These are phyloP conservation scores for Tetrahymena thermophila DNA, from an alignment of 73 alveolate genomes.

Conservation along the genomic window DNA sequence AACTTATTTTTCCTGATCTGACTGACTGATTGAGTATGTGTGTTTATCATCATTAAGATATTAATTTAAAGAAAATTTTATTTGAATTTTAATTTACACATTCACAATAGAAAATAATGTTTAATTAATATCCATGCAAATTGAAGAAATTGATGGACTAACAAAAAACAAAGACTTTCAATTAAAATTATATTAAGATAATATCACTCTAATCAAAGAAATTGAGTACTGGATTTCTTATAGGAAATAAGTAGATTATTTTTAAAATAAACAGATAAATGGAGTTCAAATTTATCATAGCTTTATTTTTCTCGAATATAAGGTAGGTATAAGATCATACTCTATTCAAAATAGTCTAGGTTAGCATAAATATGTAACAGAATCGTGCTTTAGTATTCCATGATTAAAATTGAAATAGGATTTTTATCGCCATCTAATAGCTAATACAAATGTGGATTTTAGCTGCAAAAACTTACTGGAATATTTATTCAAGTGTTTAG, in stretches of 20 bases:
- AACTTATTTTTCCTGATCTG: too few species aligned
- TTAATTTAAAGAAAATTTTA: too few species aligned
- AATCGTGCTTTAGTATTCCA: background rate
- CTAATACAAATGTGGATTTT: background rate
- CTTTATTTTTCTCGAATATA: too few species aligned
- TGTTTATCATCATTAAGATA: background rate
- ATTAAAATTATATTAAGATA: too few species aligned
- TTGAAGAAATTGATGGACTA: background rate
- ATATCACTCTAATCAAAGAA: background rate
- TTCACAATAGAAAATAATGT: background rate
- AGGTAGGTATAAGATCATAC: too few species aligned
- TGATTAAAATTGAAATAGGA: background rate
- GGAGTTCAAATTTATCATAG: too few species aligned
- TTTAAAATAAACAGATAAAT: too few species aligned
- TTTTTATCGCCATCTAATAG: background rate
- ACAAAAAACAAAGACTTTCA: too few species aligned
- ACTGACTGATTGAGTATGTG: too few species aligned
- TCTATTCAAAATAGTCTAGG: background rate
- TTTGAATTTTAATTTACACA: background rate
- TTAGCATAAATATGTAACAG: too few species aligned
- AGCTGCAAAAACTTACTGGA: background rate
- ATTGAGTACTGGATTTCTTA: background rate
- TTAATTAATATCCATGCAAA: background rate
- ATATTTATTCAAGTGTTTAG: background rate
- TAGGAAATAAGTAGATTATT: background rate